phyloP scores from a whole-genome alignment of 1,284 basidiomycete genomes.

The Malassezia arunalokei region DNA sequence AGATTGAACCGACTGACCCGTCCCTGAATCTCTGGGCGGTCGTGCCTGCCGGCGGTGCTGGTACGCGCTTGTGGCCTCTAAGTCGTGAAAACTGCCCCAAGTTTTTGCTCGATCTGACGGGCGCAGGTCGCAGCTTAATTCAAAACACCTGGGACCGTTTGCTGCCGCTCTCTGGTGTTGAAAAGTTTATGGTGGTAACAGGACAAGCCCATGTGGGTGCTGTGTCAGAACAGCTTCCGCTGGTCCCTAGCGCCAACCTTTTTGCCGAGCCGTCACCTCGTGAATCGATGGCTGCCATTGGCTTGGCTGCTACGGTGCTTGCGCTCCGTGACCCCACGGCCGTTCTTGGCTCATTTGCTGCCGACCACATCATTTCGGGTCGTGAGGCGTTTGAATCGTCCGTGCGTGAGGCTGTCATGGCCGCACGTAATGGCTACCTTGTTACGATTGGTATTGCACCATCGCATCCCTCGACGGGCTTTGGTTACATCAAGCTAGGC shows the following conservation, averaged over 20 bases:
- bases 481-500: constrained; percentile 46
- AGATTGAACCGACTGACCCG: constrained; percentile 31
- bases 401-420: constrained; percentile 41
- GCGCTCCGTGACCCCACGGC: constrained; percentile 38
- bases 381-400: constrained; percentile 43
- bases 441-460: constrained; percentile 46
- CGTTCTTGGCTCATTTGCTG: constrained; percentile 43
- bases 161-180: constrained; percentile 29
- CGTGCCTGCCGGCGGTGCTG: constrained; percentile 42
- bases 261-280: constrained; percentile 42
- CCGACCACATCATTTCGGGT: constrained; percentile 45
- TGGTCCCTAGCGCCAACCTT: constrained; percentile 27
- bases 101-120: constrained; percentile 41
- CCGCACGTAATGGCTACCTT: constrained; percentile 40
- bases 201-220: constrained; percentile 33
- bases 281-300: constrained; percentile 44
- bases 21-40: constrained; percentile 41
- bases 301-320: constrained; percentile 42
- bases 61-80: constrained; percentile 43
- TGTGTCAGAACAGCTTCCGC: constrained; percentile 33
- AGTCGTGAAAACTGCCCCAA: constrained; percentile 40
- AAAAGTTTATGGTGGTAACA: constrained; percentile 39
- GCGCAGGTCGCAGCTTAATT: constrained; percentile 33
- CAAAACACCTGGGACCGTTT: constrained; percentile 43
- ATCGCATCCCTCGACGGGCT: constrained; percentile 42